Base-by-base conservation (phyloP, 2,329 filamentous ascomycete genomes). In the Rutstroemia sp. region DNA sequence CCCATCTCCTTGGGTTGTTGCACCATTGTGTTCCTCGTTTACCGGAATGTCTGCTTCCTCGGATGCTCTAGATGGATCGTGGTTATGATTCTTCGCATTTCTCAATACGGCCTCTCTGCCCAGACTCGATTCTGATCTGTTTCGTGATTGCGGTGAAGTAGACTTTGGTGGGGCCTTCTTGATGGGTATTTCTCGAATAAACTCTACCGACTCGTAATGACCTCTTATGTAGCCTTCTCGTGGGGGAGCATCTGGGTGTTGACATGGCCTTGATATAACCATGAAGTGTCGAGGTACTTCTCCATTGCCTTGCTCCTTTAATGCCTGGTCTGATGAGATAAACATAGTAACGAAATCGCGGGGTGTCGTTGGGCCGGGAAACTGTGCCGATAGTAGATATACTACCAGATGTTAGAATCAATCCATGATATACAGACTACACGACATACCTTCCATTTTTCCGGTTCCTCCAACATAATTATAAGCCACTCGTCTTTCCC, bases 141-240 rank as follows among this genome's bases (percentile, higher is more conserved):
- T 70, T 63, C 47, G 66, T 16, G 19, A 66, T 68, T 69, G 62
- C 7, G 76, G 75, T 17, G 78, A 80, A 25, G 70, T 67, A 5
- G 72, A 72, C 60, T 72, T 73, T 23, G 53, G 19, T 9, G 73
- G 72, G 25, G 61, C 60, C 3, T 73, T 69, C 61, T 75, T 69
- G 9, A 84, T 68, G 0, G 85, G 86, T 14, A 96, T 80, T 71
- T 97, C 92, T 50, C 92, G 79, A 57, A 96, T 92, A 62, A 96
- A 78, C 71, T 97, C 92, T 16, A 96, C 87, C 1, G 89, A 95
- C 73, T 96, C 92, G 65, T 96, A 97, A 61, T 85, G 79, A 3
- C 92, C 92, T 42, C 90, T 80, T 49, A 96, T 88, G 68, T 86
- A 92, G 16, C 88, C 89, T 57, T 81, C 73, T 9, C 86, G 78